Base-by-base conservation (phyloP, 1,284 basidiomycete genomes). In the Phenoliferia sp. region DNA sequence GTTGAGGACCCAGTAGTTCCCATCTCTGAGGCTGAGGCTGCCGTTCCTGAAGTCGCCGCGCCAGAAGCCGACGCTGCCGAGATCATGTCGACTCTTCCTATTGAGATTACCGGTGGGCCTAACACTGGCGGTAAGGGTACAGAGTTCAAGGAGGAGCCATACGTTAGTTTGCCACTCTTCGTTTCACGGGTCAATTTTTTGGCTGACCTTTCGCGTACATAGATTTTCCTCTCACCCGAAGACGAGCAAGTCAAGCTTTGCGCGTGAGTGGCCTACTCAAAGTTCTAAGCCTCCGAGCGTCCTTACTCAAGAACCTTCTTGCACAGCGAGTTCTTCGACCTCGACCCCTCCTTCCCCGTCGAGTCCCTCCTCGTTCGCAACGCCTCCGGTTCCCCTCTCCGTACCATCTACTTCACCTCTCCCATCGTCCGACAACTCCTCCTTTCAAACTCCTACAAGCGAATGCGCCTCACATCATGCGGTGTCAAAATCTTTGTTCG, bases 331-430 rank as follows among this genome's bases (percentile, higher is more conserved):
- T 89, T 88, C 74, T 87, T 96, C 67, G 83, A 87, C 67, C 84
- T 98, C 67, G 84, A 82, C 33, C 75, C 86, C n/a, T 79, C 81
- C 58, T 98, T 94, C 80, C 91, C 92, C 9, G 82, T 85, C 22
- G 81, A 81, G 64, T 92, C 90, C 78, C 82, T 90, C 62, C 90
- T 91, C 66, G 92, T 97, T 19, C 88, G 96, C 69, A 97, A 95
- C 78, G 87, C 90, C 1, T 84, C 82, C 34, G 92, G 90, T 44
- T 87, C 90, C 33, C 80, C 83, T 19, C 84, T 89, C 29, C 88
- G 94, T 54, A 90, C 90, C 9, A 83, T 98, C 61, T 98, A 98
- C 83, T 83, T 98, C 70, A 89, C 90, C 63, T 96, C 95, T 74
- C 86, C 88, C 74, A 82, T 90, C 69, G 89, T 94, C 74, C 76